Evolutionary conservation across 2,329 filamentous ascomycete species (phyloP).

Genomic region (Rugonectria rugulosa): DNA sequence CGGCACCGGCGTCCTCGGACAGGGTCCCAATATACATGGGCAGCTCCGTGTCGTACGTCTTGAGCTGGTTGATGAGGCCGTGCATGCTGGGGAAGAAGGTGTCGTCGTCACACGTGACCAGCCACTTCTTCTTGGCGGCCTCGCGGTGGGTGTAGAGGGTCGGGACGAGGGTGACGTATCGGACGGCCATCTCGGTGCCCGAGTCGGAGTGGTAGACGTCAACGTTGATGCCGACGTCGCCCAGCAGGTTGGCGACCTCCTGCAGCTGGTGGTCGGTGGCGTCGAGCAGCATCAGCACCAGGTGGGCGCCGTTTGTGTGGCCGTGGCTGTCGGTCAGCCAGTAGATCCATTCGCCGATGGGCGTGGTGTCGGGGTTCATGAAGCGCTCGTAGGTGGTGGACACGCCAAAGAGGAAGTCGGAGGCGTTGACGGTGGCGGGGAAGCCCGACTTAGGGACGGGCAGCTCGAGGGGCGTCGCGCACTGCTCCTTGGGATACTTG

Average conservation of each 20-base stretch:
- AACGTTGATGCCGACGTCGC: constrained; percentile 60
- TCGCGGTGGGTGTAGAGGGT: constrained; percentile 61
- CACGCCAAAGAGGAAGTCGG: constrained; percentile 66
- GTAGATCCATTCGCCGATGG: constrained; percentile 66
- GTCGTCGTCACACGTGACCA: constrained; percentile 70
- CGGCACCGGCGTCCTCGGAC: constrained; percentile 67
- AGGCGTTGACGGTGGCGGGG: constrained; percentile 60
- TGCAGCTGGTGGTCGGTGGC: constrained; percentile 60
- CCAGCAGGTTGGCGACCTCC: constrained; percentile 56
- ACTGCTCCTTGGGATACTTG: constrained; percentile 51
- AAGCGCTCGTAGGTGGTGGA: constrained; percentile 65
- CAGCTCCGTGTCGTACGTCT: constrained; percentile 58
- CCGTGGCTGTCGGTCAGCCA: constrained; percentile 66
- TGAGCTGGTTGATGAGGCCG: constrained; percentile 58
- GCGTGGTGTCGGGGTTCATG: constrained; percentile 58
- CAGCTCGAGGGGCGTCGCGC: constrained; percentile 58
- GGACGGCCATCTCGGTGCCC: constrained; percentile 63
- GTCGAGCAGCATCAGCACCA: constrained; percentile 62
- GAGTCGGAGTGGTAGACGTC: constrained; percentile 64
- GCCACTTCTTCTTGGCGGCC: constrained; percentile 61
- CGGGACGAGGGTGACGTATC: constrained; percentile 63
- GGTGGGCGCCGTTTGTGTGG: constrained; percentile 63
- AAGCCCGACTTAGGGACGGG: constrained; percentile 59
- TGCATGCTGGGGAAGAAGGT: constrained; percentile 70
- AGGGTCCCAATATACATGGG: constrained; percentile 68